Percentiles rank a stretch among this genome's conserved stretches.
Evolutionary conservation across 202 grass and related monocot species (phyloP).

Genomic region (Panicum virgatum): DNA sequence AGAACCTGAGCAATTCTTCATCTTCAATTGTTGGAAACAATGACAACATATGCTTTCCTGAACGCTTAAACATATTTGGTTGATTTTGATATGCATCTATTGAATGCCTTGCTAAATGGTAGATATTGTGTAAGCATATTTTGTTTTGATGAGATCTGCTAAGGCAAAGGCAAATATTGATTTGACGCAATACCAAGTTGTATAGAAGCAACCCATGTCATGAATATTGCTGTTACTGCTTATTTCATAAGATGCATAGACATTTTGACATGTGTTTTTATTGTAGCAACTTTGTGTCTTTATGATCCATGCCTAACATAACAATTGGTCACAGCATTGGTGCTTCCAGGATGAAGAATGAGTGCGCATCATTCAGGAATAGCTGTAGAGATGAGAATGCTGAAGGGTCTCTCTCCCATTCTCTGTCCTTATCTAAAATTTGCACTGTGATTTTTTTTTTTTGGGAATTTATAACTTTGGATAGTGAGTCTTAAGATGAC

Average conservation of each 20-base stretch:
- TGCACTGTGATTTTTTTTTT: not conserved
- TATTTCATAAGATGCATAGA: slow-evolving; percentile 2
- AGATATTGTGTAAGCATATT: not conserved
- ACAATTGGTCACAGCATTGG: slow-evolving; percentile 67
- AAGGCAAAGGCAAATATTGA: not conserved
- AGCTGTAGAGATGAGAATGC: slow-evolving; percentile 63
- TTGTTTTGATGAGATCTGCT: not conserved
- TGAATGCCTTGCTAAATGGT: not conserved
- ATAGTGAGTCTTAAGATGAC: not conserved
- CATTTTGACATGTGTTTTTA: slow-evolving; percentile 14
- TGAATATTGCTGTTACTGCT: not conserved
- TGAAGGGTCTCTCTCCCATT: slow-evolving; percentile 52
- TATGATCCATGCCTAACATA: slow-evolving; percentile 26
- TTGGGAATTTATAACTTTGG: not conserved
- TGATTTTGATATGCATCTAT: not conserved
- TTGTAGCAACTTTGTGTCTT: not conserved
- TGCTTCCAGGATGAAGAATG: slow-evolving; percentile 82
- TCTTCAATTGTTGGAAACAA: not conserved
- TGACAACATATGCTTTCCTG: not conserved
- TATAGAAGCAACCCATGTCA: not conserved
- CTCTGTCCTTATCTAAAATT: slow-evolving; percentile 23
- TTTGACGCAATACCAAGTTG: not conserved
- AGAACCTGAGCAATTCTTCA: not conserved
- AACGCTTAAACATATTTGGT: not conserved
- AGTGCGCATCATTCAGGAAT: slow-evolving; percentile 68